Evolutionary conservation across 805 yeast genomes (phyloP).

Genomic region (Hanseniaspora lindneri): DNA sequence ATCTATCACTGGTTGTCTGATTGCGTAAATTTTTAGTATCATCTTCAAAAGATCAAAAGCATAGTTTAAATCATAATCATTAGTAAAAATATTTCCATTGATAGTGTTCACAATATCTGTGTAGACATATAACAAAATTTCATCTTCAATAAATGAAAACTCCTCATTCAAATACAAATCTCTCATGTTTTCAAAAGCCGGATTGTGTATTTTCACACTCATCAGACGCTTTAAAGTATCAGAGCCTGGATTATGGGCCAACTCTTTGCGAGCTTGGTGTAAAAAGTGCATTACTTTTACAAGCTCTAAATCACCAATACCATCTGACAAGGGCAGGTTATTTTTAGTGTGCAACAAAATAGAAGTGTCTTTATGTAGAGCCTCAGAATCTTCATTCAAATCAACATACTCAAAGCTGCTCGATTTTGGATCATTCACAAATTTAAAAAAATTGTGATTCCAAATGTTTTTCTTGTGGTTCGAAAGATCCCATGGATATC

Average conservation of each 20-base stretch:
- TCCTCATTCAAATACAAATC: not conserved
- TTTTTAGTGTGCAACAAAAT: not conserved
- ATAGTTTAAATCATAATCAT: not conserved
- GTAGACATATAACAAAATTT: not conserved
- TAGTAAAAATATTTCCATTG: conserved; percentile 5
- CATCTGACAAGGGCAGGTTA: not conserved
- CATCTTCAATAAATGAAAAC: not conserved
- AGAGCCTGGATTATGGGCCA: not conserved
- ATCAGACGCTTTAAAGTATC: not conserved
- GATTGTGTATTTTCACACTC: not conserved
- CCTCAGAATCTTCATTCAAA: not conserved
- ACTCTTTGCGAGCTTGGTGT: not conserved
- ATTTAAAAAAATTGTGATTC: conserved; percentile 10
- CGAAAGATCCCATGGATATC: conserved; percentile 6
- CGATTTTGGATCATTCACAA: conserved; percentile 5
- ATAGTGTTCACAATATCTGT: not conserved
- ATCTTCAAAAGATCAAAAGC: not conserved
- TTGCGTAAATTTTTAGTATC: not conserved
- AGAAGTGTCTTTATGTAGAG: not conserved
- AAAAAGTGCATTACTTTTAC: conserved; percentile 2
- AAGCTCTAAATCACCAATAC: not conserved
- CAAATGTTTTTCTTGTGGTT: conserved; percentile 3
- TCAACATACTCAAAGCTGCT: conserved; percentile 5
- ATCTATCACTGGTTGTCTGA: not conserved
- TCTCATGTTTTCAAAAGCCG: not conserved